Base-by-base conservation (phyloP, 2,329 filamentous ascomycete species). In the Monosporascus sp. region DNA sequence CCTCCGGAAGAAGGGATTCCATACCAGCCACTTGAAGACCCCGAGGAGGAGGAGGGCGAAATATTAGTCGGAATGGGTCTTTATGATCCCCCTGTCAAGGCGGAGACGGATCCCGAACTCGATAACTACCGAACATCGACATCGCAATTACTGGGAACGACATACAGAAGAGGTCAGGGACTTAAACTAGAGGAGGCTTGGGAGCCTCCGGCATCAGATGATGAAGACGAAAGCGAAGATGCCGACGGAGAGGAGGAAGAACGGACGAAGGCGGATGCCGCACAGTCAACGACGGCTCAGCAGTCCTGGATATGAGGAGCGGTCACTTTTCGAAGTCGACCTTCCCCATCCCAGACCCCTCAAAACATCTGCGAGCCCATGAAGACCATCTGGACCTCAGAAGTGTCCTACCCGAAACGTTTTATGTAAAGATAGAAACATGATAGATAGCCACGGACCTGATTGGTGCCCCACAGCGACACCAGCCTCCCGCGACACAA, bases 41-140 rank as follows among this genome's bases (percentile, higher is more conserved):
- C 73, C 4, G 43, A 46, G 11, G 75, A 81, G 48, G 82, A 77
- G 26, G 75, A 80, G 16, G 86, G 84, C 38, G 88, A 91, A 63
- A 86, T 91, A 55, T 77, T 93, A 2, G 79, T 91, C n/a, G 89
- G 89, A 20, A 86, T 94, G 81, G 90, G 90, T 1, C 79, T 94
- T 0, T 94, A 94, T 68, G 89, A 91, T 63, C 75, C 82, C 5
- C 88, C 88, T 0, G 86, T 85, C 52, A 80, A 82, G 63, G 62
- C 69, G 43, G 70, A 76, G 7, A 71, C 74, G 20, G 78, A 81
- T 52, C 72, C 76, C 31, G 72, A 77, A 49, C 66, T 81, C 52
- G 73, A 83, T 69, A 76, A 81, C 71, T 78, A 84, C 70, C 68
- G 77, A 49, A 77, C 77, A 5, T 80, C 79, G 26, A 76, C 82